phyloP scores from a whole-genome alignment of 1,284 basidiomycete species.

The Cryptococcus neoformans region DNA sequence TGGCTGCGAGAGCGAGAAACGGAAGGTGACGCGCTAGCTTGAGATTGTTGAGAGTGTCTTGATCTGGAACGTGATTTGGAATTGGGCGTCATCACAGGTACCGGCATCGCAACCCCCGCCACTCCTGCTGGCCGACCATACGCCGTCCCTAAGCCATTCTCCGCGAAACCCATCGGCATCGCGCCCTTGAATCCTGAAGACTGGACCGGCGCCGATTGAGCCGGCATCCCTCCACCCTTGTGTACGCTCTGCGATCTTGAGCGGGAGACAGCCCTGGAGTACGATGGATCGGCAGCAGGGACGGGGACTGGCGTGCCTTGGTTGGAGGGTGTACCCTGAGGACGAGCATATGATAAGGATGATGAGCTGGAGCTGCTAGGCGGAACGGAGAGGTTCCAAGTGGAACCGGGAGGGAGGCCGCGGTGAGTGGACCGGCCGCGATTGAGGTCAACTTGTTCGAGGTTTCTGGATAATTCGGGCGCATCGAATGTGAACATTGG shows the following conservation, averaged over 20 bases:
- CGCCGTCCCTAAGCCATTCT: background rate
- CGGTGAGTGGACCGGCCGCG: conserved; percentile 7
- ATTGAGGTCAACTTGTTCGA: conserved; percentile 8
- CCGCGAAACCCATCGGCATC: background rate
- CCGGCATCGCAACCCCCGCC: background rate
- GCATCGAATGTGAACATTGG: conserved; percentile 14
- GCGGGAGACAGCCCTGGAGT: background rate
- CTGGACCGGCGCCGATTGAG: background rate
- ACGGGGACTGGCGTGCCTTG: background rate
- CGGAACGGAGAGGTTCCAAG: background rate
- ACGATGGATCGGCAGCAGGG: background rate
- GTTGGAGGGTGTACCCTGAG: background rate
- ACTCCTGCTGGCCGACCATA: background rate
- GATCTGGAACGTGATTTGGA: conserved; percentile 6
- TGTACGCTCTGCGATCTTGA: conserved; percentile 2
- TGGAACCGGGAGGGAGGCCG: background rate
- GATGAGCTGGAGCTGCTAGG: background rate
- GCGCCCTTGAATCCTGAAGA: background rate
- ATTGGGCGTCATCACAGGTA: background rate
- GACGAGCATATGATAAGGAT: background rate
- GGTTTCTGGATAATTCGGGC: conserved; percentile 9
- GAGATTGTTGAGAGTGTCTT: conserved; percentile 1
- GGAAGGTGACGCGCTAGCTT: conserved; percentile 9
- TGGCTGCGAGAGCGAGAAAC: conserved; percentile 3
- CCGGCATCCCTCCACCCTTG: background rate